Conservation (phyloP, 345 rosid genomes). For the Boechera stricta region DNA sequence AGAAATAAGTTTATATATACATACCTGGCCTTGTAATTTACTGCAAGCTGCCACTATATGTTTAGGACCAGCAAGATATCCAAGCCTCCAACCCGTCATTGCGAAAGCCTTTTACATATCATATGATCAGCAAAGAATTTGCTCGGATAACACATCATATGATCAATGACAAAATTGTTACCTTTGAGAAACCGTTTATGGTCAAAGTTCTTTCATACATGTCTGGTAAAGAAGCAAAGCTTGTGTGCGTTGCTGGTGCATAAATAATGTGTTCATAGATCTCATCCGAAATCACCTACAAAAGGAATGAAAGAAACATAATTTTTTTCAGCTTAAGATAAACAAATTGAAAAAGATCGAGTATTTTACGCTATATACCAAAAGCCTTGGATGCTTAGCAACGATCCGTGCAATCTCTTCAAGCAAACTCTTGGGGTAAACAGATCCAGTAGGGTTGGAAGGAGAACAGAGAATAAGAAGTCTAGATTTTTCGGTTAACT, state of each 20-base stretch:
- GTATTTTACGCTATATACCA: slow-evolving; percentile 54
- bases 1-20: slow-evolving; percentile 1
- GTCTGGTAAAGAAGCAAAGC: slow-evolving; percentile 94
- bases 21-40: slow-evolving; percentile 98
- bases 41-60: slow-evolving; percentile 93
- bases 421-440: slow-evolving; percentile 85
- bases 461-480: slow-evolving; percentile 91
- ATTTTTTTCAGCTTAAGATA: not conserved
- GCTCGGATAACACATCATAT: not conserved
- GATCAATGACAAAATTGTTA: slow-evolving; percentile 34
- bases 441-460: slow-evolving; percentile 98
- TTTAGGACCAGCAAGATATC: slow-evolving; percentile 92
- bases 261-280: slow-evolving; percentile 97
- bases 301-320: slow-evolving; percentile 22
- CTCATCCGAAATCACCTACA: slow-evolving; percentile 93
- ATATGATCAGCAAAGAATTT: slow-evolving; percentile 17
- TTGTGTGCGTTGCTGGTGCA: slow-evolving; percentile 86
- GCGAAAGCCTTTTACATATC: slow-evolving; percentile 82
- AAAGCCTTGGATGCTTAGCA: slow-evolving; percentile 94
- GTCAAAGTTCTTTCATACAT: slow-evolving; percentile 97
- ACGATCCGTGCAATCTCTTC: slow-evolving; percentile 86
- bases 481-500: slow-evolving; percentile 82
- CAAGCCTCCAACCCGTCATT: slow-evolving; percentile 99
- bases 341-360: not conserved
- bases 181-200: slow-evolving; percentile 97